Percentiles rank a stretch among this genome's conserved stretches.
Evolutionary conservation across 345 rosid genomes (phyloP).

Genomic region (Carallia pectinifolia): DNA sequence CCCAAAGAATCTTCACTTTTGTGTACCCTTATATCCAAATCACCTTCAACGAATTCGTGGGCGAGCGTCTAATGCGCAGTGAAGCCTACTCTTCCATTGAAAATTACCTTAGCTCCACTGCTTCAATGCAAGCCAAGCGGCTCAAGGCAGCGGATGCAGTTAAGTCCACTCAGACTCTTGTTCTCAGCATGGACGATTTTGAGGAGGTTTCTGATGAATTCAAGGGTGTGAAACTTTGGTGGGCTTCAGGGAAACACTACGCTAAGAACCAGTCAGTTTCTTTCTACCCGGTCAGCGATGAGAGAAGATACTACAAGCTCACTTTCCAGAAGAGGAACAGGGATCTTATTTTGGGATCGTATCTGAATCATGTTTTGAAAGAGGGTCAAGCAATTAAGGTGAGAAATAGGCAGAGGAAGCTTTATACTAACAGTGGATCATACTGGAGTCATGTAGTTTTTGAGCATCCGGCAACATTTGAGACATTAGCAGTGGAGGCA

Average conservation of each 20-base stretch:
- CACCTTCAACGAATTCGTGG: constrained; percentile 46
- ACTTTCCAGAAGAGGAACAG: constrained; percentile 40
- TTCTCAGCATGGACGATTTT: constrained; percentile 59
- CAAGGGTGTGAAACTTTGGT: constrained; percentile 42
- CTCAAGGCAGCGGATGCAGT: constrained; percentile 43
- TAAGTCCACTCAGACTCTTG: constrained; percentile 40
- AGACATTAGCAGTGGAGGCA: constrained; percentile 35
- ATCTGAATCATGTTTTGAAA: constrained; percentile 39
- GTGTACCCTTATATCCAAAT: constrained; percentile 51
- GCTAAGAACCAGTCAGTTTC: constrained; percentile 16
- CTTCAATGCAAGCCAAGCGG: constrained; percentile 44
- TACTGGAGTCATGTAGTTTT: constrained; percentile 37
- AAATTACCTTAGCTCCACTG: constrained; percentile 46
- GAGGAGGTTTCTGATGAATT: constrained; percentile 55
- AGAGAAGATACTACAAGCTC: constrained; percentile 38
- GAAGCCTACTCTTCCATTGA: constrained; percentile 50
- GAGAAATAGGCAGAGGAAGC: constrained; percentile 48
- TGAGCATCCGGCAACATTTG: constrained; percentile 40
- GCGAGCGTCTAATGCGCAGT: constrained; percentile 43
- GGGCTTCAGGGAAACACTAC: constrained; percentile 32
- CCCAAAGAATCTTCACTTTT: constrained; percentile 27
- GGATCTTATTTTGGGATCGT: constrained; percentile 29
- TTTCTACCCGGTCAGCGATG: constrained; percentile 19
- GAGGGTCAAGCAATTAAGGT: constrained; percentile 44
- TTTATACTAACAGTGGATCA: constrained; percentile 48